These are phyloP conservation scores for Hypsizygus marmoreus DNA, from an alignment of 768 basidiomycete species.

Conservation along the genomic window DNA sequence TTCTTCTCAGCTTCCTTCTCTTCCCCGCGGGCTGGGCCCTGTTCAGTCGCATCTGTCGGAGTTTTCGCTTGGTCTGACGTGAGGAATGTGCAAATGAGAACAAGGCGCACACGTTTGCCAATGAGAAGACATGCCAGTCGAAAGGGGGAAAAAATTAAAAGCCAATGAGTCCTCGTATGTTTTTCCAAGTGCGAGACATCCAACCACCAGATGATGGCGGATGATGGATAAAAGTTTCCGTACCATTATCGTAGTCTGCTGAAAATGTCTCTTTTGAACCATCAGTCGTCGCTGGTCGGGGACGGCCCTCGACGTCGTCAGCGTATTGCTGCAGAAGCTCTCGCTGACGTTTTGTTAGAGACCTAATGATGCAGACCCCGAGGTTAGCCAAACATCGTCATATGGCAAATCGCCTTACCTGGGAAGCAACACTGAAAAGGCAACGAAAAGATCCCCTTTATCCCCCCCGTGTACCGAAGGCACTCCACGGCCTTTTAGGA, in stretches of 20 bases:
- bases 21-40: conserved; percentile 30
- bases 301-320: conserved; percentile 85
- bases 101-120: conserved; percentile 19
- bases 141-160: conserved; percentile 54
- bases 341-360: conserved; percentile 80
- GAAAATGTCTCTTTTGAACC: conserved; percentile 12
- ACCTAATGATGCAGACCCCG: conserved; percentile 44
- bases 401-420: conserved; percentile 55
- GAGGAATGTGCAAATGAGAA: conserved; percentile 24
- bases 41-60: conserved; percentile 22
- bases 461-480: conserved; percentile 56
- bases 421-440: conserved; percentile 85
- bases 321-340: conserved; percentile 88
- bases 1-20: conserved; percentile 47
- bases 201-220: conserved; percentile 62
- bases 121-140: conserved; percentile 49
- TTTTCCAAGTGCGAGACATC: conserved; percentile 70
- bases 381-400: conserved; percentile 2
- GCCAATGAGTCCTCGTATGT: conserved; percentile 68
- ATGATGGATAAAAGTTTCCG: conserved; percentile 64
- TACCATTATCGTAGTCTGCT: conserved; percentile 63
- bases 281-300: conserved; percentile 18
- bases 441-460: conserved; percentile 86
- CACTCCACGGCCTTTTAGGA: conserved; percentile 86
- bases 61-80: conserved; percentile 26